These are phyloP conservation scores for Apiotrichum gamsii DNA, from an alignment of 1,284 basidiomycete species.

Conservation along the genomic window DNA sequence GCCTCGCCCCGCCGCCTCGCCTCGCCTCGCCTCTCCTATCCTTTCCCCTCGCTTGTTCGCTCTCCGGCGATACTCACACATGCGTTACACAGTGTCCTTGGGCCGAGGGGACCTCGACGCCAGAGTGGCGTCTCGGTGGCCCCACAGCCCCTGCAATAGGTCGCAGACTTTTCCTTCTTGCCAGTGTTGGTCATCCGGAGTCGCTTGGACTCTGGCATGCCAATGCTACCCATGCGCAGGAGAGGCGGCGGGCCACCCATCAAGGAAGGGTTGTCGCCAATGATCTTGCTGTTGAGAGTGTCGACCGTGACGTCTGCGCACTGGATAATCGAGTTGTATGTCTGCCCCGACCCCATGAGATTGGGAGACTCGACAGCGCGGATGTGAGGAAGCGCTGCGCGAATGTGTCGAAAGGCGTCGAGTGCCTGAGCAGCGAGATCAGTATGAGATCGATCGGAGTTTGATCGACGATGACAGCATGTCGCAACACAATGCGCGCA, in stretches of 20 bases:
- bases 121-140: constrained; percentile 48
- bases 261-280: background rate
- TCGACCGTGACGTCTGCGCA: constrained; percentile 21
- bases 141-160: constrained; percentile 42
- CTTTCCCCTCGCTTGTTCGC: too few species aligned
- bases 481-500: too few species aligned
- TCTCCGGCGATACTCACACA: constrained; percentile 44
- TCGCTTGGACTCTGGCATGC: constrained; percentile 13
- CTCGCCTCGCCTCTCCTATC: too few species aligned
- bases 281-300: constrained; percentile 21
- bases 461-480: background rate
- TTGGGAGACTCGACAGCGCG: constrained; percentile 12
- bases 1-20: too few species aligned
- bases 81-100: constrained; percentile 46
- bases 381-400: constrained; percentile 24
- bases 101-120: constrained; percentile 46
- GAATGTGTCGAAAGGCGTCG: constrained; percentile 22
- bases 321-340: constrained; percentile 26
- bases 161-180: constrained; percentile 22
- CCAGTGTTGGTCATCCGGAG: constrained; percentile 7
- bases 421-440: constrained; percentile 23
- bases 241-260: constrained; percentile 1
- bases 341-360: constrained; percentile 7
- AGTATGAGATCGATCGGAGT: background rate
- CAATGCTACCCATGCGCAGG: background rate